These are phyloP conservation scores for Annona cherimola DNA, from an alignment of 164 flowering plant genomes.

Conservation along the genomic window DNA sequence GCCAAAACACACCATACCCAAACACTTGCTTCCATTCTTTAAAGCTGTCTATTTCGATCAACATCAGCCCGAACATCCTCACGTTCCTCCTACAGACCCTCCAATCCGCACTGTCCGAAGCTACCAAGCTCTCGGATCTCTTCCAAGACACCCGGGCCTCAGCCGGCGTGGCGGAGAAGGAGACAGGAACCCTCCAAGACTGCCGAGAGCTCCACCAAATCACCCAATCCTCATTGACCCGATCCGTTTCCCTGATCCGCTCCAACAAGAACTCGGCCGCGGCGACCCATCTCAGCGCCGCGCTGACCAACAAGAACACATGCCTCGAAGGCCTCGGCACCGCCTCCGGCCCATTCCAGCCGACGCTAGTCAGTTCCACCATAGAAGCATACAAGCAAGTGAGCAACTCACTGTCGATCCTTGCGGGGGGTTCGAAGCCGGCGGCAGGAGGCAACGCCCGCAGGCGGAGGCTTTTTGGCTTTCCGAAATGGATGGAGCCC, in stretches of 20 bases:
- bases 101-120: conserved; percentile 51
- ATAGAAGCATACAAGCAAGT: conserved; percentile 47
- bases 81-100: conserved; percentile 51
- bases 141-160: conserved; percentile 17
- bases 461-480: conserved; percentile 37
- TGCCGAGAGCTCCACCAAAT: conserved; percentile 78
- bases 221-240: conserved; percentile 43
- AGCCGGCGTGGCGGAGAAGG: conserved; percentile 44
- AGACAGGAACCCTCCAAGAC: conserved; percentile 68
- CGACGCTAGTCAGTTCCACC: conserved; percentile 32
- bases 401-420: conserved; percentile 60
- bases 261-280: conserved; percentile 39
- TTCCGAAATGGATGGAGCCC: conserved; percentile 46
- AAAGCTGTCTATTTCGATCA: conserved; percentile 66
- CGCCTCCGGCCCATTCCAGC: conserved; percentile 57
- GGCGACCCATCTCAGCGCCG: conserved; percentile 66
- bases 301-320: conserved; percentile 83
- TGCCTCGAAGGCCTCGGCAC: conserved; percentile 79
- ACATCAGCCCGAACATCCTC: conserved; percentile 51
- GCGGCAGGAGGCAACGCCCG: conserved; percentile 6
- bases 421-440: conserved; percentile 20
- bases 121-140: conserved; percentile 39
- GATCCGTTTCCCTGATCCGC: conserved; percentile 38
- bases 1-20: conserved; percentile 80
- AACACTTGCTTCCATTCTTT: conserved; percentile 51